Evolutionary conservation across 345 rosid species (phyloP), one percentile per base, ranked within the genome.

Genomic region (Conringia planisiliqua): DNA sequence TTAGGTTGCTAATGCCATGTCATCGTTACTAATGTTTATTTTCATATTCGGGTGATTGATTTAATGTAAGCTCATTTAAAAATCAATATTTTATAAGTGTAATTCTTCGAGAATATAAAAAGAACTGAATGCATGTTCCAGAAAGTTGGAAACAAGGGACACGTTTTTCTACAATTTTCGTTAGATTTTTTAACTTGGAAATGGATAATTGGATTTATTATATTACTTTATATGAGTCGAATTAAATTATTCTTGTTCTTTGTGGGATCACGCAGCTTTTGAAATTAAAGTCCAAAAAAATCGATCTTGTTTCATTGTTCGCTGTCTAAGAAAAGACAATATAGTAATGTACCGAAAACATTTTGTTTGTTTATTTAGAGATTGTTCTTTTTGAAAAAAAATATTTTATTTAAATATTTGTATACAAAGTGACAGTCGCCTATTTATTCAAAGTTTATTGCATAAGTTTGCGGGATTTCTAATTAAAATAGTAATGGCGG

Each of bases 201-300:
- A 66, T 29, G 51, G 55, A 48, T 75, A 59, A 36, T 47, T 74
- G 50, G 52, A 74, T 40, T 47, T 68, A 50, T 30, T 60, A 20
- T 51, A 67, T 10, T 63, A 38, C 46, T 67, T 67, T 75, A 59
- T 35, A 29, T 57, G 60, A 59, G 29, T 59, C 10, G 62, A 38
- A 29, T 66, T 66, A 57, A 47, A 39, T 39, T 36, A 75, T 11
- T 55, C 3, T 13, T 57, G 24, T 58, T 50, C 0, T 51, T 42
- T 73, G 48, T 56, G 13, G 67, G 48, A 75, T 51, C 74, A 68
- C 12, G 69, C 70, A 75, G 74, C 70, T 76, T 62, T 76, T 46
- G 58, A 76, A 51, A 76, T 68, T 62, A 52, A 76, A 68, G 48
- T 42, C 74, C 70, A 61, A 52, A 42, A 30, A 3, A 0, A 0